phyloP scores from a whole-genome alignment of 768 basidiomycete species.

The Calocybe gangraenosa region DNA sequence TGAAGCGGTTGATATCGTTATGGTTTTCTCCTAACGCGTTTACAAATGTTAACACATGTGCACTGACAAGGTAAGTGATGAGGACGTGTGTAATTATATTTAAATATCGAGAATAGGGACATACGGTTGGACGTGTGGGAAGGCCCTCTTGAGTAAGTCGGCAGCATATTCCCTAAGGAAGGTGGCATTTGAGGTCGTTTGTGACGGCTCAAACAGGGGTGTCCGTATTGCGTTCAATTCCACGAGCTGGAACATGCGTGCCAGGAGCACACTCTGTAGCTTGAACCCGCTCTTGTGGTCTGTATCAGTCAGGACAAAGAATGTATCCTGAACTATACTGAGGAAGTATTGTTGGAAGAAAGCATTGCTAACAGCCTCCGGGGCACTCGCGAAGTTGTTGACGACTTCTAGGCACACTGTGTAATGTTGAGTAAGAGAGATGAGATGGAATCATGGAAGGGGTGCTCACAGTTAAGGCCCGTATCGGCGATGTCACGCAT shows the following conservation, averaged over 20 bases:
- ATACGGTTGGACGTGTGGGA: slow-evolving; percentile 88
- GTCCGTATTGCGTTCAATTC: slow-evolving; percentile 76
- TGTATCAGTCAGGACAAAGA: slow-evolving; percentile 95
- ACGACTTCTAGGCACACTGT: slow-evolving; percentile 89
- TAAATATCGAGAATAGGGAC: slow-evolving; percentile 24
- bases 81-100: slow-evolving; percentile 6
- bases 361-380: slow-evolving; percentile 77
- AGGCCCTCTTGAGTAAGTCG: slow-evolving; percentile 81
- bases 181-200: slow-evolving; percentile 67
- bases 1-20: slow-evolving; percentile 86
- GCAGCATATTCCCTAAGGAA: slow-evolving; percentile 86
- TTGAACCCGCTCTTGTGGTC: slow-evolving; percentile 99
- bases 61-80: slow-evolving; percentile 31
- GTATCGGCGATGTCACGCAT: slow-evolving; percentile 98
- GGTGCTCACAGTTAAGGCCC: slow-evolving; percentile 64
- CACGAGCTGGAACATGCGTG: slow-evolving; percentile 90
- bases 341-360: slow-evolving; percentile 98
- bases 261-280: slow-evolving; percentile 87
- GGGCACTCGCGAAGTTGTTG: slow-evolving; percentile 83
- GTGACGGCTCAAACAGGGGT: slow-evolving; percentile 79
- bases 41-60: slow-evolving; percentile 72
- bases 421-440: slow-evolving; percentile 4
- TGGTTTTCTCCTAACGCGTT: slow-evolving; percentile 65
- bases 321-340: slow-evolving; percentile 89
- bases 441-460: background rate